Percentiles rank a stretch among this genome's conserved stretches.
Conservation (phyloP, 768 basidiomycete genomes). For the Suillus fuscotomentosus region DNA sequence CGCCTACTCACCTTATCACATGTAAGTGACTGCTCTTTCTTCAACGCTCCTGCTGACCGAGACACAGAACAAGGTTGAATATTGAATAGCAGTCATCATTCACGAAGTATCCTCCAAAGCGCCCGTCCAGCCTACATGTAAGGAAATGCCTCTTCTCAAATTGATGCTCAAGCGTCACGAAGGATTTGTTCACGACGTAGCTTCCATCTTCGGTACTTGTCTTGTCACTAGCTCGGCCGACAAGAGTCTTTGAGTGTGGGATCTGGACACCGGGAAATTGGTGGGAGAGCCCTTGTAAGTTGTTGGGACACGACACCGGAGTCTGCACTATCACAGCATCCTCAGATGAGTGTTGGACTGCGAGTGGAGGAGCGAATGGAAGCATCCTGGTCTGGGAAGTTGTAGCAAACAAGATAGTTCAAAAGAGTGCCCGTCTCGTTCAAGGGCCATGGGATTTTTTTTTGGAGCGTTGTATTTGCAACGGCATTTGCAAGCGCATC, state of each 20-base stretch:
- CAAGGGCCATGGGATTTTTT: background rate
- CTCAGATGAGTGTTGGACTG: background rate
- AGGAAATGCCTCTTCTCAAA: background rate
- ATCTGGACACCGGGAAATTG: conserved; percentile 24
- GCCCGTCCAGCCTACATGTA: background rate
- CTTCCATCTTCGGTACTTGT: background rate
- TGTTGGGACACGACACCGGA: no score
- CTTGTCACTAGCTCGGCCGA: background rate
- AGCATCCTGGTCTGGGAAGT: conserved; percentile 6
- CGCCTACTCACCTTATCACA: background rate
- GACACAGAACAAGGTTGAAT: background rate
- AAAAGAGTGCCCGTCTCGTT: background rate
- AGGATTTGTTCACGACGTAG: background rate
- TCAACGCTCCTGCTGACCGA: background rate
- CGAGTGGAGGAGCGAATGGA: conserved; percentile 1
- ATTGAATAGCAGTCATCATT: background rate
- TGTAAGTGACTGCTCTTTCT: background rate
- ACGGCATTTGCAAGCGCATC: no score
- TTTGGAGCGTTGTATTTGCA: no score
- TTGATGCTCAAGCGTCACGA: background rate
- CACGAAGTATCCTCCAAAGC: background rate
- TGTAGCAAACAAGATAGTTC: background rate
- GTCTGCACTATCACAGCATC: no score
- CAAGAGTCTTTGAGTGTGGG: conserved; percentile 7
- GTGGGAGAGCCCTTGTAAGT: background rate